Evolutionary conservation across 1,284 basidiomycete genomes (phyloP).

Genomic region (Papiliotrema fonsecae): DNA sequence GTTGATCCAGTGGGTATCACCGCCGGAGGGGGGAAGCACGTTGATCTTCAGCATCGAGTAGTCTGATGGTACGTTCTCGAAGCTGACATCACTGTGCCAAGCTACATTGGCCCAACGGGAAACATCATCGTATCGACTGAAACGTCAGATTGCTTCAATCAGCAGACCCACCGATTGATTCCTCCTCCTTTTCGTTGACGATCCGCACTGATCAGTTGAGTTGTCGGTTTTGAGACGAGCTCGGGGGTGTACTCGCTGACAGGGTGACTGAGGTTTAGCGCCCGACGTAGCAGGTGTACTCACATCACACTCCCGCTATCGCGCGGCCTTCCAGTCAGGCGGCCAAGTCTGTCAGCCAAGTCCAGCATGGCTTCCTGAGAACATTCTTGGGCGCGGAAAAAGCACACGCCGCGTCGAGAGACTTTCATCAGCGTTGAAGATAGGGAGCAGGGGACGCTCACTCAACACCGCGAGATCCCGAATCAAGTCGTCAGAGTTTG

Average conservation of each 20-base stretch:
- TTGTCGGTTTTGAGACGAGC: constrained; percentile 13
- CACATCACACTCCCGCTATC: constrained; percentile 15
- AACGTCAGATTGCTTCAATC: constrained; percentile 17
- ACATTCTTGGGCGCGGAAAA: constrained; percentile 60
- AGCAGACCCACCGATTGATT: constrained; percentile 3
- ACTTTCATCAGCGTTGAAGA: constrained; percentile 34
- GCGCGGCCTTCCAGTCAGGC: constrained; percentile 57
- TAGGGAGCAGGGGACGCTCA: constrained; percentile 10
- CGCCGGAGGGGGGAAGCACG: constrained; percentile 53
- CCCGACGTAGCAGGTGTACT: background rate
- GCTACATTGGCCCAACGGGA: constrained; percentile 26
- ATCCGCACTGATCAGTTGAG: constrained; percentile 18
- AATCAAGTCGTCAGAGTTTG: constrained; percentile 51
- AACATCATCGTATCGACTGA: constrained; percentile 29
- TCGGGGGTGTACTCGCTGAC: constrained; percentile 21
- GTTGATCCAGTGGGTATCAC: constrained; percentile 51
- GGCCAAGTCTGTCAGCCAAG: constrained; percentile 54
- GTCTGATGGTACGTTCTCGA: constrained; percentile 63
- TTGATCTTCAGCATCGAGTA: constrained; percentile 62
- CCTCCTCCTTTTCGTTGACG: constrained; percentile 18
- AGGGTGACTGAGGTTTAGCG: constrained; percentile 14
- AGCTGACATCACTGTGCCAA: constrained; percentile 57
- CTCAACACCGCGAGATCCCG: constrained; percentile 54
- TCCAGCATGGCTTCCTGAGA: constrained; percentile 51
- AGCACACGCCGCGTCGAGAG: constrained; percentile 64